Base-by-base conservation (phyloP, 2,329 filamentous ascomycete genomes). In the Cladophialophora psammophila region DNA sequence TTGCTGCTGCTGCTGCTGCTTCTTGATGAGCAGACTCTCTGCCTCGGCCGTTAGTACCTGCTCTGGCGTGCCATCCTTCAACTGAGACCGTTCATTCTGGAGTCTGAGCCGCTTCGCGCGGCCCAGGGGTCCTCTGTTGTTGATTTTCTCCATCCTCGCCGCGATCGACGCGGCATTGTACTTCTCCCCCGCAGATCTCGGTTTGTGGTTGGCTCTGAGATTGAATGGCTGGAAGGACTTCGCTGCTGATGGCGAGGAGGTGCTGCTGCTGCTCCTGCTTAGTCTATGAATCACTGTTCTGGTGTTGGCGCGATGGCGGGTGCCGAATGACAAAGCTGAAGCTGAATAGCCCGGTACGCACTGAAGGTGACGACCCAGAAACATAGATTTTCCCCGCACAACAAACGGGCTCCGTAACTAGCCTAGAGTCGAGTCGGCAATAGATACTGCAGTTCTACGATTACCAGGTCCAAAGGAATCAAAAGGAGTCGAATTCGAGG, bases 41-140 rank as follows among this genome's bases (percentile, higher is more conserved):
- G 66, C 64, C 60, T 72, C 70, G 32, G 66, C 63, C 0, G 53
- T 62, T 26, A 72, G 35, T 9, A 72, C 63, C 53, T 72, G 65
- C 12, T 60, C 63, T 31, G 67, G 67, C 15, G 55, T 64, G n/a
- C 69, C 69, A 18, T 65, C 64, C 15, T 20, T 60, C 26, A 60
- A 10, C 9, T 13, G 38, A 38, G 26, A n/a, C 26, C 48, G 48
- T 7, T 42, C 20, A 20, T 57, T 45, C 26, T 53, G 15, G 31
- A 63, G 18, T 18, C 58, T 64, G n/a, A 26, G 45, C 35, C 64
- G 34, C 42, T 66, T 66, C 32, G 35, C 38, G 13, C 32, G 26
- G 12, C 35, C 42, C 7, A 18, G n/a, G 20, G 35, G 45, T 1
- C 35, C 48, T 36, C 48, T 36, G 6, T 12, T 31, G 45, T 65